Conservation (phyloP, 352 stramenopile genomes). For the Globisporangium rhizosaccharum region DNA sequence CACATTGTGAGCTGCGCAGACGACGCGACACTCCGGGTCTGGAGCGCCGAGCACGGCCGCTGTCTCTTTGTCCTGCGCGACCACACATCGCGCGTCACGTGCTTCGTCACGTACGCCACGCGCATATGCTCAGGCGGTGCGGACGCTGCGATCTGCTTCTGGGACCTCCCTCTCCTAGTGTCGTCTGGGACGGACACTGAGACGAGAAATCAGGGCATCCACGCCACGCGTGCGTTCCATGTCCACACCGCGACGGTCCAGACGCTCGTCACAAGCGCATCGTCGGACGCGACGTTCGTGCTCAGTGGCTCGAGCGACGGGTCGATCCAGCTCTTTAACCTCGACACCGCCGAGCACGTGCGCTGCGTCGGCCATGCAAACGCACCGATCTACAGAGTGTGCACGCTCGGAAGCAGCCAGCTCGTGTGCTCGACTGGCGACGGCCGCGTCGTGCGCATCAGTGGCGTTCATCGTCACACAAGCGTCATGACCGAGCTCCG, state of each 20-base stretch:
- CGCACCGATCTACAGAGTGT: slow-evolving; percentile 52
- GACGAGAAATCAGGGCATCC: slow-evolving; percentile 8
- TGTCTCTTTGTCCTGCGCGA: slow-evolving; percentile 33
- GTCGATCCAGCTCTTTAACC: slow-evolving; percentile 65
- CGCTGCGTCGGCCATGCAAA: slow-evolving; percentile 34
- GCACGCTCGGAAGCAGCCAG: slow-evolving; percentile 16
- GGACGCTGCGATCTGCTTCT: slow-evolving; percentile 56
- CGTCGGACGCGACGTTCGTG: slow-evolving; percentile 18
- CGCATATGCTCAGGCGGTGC: slow-evolving; percentile 55
- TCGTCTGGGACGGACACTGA: background rate
- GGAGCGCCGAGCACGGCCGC: slow-evolving; percentile 34
- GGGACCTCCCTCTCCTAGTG: slow-evolving; percentile 19
- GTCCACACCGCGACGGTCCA: slow-evolving; percentile 55
- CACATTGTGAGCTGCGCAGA: slow-evolving; percentile 56
- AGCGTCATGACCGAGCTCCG: slow-evolving; percentile 29
- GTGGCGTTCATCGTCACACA: slow-evolving; percentile 12
- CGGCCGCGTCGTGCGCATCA: slow-evolving; percentile 46
- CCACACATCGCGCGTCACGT: slow-evolving; percentile 53
- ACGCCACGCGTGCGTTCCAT: slow-evolving; percentile 24
- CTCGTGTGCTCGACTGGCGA: slow-evolving; percentile 70
- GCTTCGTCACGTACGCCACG: slow-evolving; percentile 18
- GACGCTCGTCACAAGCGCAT: slow-evolving; percentile 22
- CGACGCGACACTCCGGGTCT: slow-evolving; percentile 54
- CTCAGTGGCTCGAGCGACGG: slow-evolving; percentile 71
- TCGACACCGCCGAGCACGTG: slow-evolving; percentile 33